These are phyloP conservation scores for Gaeumannomyces sp. DNA, from an alignment of 2,329 filamentous ascomycete species.

Conservation along the genomic window DNA sequence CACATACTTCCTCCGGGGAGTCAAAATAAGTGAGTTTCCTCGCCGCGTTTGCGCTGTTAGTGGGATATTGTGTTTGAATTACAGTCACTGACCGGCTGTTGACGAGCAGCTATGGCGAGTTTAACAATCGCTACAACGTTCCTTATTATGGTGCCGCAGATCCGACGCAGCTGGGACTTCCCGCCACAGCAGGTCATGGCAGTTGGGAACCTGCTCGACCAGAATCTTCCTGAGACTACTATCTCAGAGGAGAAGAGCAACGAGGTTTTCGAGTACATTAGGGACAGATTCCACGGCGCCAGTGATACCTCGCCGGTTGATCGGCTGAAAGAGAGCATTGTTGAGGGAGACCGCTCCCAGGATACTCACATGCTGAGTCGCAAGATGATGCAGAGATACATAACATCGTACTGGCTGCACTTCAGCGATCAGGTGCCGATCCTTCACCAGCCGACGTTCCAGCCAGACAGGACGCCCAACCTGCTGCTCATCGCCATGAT, in stretches of 20 bases:
- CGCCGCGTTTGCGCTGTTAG: not conserved
- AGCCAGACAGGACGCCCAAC: slow-evolving; percentile 77
- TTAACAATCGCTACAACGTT: slow-evolving; percentile 40
- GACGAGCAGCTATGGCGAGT: slow-evolving; percentile 44
- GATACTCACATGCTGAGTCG: slow-evolving; percentile 67
- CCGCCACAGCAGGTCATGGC: slow-evolving; percentile 80
- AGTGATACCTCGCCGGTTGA: slow-evolving; percentile 63
- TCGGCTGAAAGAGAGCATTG: slow-evolving; percentile 67
- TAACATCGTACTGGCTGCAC: slow-evolving; percentile 88
- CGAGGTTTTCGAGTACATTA: slow-evolving; percentile 77
- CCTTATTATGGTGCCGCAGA: slow-evolving; percentile 42
- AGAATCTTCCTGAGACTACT: slow-evolving; percentile 69
- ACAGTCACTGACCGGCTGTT: too few species aligned
- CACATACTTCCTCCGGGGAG: slow-evolving; percentile 40
- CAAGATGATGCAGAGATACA: slow-evolving; percentile 93
- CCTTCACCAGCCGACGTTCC: slow-evolving; percentile 89
- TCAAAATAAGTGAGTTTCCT: slow-evolving; percentile 20
- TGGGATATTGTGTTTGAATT: too few species aligned
- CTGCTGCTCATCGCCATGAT: slow-evolving; percentile 83
- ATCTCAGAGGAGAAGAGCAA: slow-evolving; percentile 84
- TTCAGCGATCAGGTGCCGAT: slow-evolving; percentile 94
- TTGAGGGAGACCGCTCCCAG: slow-evolving; percentile 69
- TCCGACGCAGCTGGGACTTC: slow-evolving; percentile 42
- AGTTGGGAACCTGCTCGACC: slow-evolving; percentile 77
- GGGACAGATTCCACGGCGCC: slow-evolving; percentile 72